Evolutionary conservation across 2,329 filamentous ascomycete species (phyloP).

Genomic region (Myriosclerotinia curreyana): DNA sequence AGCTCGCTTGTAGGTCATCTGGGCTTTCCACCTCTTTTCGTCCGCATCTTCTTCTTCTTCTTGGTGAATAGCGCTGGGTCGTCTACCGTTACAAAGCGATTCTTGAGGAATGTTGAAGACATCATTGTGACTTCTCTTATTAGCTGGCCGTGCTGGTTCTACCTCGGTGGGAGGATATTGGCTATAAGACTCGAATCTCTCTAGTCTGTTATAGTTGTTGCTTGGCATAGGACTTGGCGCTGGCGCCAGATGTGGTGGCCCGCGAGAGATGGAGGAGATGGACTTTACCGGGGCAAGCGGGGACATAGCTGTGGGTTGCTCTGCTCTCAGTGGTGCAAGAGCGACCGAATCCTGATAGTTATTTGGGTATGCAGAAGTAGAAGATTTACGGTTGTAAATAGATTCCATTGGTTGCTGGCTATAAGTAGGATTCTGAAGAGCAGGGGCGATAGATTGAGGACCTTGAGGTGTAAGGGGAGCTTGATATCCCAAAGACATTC

Average conservation of each 20-base stretch:
- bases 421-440: conserved; percentile 3
- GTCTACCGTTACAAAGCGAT: conserved; percentile 45
- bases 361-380: conserved; percentile 1
- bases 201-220: conserved; percentile 25
- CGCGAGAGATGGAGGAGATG: conserved; percentile 24
- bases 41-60: conserved; percentile 27
- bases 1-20: conserved; percentile 38
- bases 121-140: conserved; percentile 34
- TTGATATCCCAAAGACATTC: conserved; percentile 23
- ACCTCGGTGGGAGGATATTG: conserved; percentile 26
- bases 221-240: conserved; percentile 21
- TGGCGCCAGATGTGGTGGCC: conserved; percentile 21
- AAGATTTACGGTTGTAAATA: conserved; percentile 14
- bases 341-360: conserved; percentile 21
- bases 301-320: conserved; percentile 25
- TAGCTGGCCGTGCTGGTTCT: conserved; percentile 28
- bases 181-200: conserved; percentile 27
- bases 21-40: conserved; percentile 22
- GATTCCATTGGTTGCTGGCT: conserved; percentile 10
- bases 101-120: conserved; percentile 36
- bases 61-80: conserved; percentile 39
- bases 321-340: conserved; percentile 26
- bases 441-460: conserved; percentile 8
- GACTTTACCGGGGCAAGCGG: conserved; percentile 29
- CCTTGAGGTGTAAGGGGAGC: conserved; percentile 4